Percentiles rank a stretch among this genome's conserved stretches.
Conservation (phyloP, 2,329 filamentous ascomycete genomes). For the Camptophora hylomeconis region DNA sequence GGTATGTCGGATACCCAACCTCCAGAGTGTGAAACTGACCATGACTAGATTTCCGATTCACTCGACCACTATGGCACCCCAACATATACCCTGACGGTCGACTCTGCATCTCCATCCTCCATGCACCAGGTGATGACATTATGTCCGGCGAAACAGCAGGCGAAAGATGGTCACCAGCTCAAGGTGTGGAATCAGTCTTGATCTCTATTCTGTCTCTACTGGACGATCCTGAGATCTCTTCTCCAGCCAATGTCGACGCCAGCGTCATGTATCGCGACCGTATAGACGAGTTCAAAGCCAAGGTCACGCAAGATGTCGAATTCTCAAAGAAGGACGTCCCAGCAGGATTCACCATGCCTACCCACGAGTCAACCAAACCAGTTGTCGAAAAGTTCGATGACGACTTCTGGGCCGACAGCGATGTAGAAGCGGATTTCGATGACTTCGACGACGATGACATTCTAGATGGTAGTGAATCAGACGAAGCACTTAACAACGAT, state of each 20-base stretch:
- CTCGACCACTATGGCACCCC: conserved; percentile 69
- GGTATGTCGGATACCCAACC: conserved; percentile 27
- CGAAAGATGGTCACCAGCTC: conserved; percentile 88
- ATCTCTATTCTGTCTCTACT: conserved; percentile 84
- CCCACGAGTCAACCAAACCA: conserved; percentile 45
- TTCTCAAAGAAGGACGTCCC: conserved; percentile 70
- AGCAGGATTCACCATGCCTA: conserved; percentile 68
- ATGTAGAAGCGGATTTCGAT: conserved; percentile 48
- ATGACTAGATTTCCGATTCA: conserved; percentile 62
- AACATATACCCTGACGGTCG: conserved; percentile 87
- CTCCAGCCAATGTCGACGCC: conserved; percentile 89
- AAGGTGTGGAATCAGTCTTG: conserved; percentile 87
- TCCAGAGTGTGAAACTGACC: conserved; percentile 5
- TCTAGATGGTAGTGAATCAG: conserved; percentile 27
- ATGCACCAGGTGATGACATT: conserved; percentile 79
- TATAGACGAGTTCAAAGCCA: conserved; percentile 53
- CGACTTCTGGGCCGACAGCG: conserved; percentile 70
- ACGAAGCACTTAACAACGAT: conserved; percentile 38
- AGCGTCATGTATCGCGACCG: conserved; percentile 71
- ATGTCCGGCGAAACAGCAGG: conserved; percentile 82
- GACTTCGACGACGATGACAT: conserved; percentile 36
- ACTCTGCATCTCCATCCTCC: conserved; percentile 92
- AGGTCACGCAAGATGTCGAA: conserved; percentile 57
- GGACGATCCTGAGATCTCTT: conserved; percentile 86
- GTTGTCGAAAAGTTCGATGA: conserved; percentile 51